These are phyloP conservation scores for Cryptomeria japonica DNA, from an alignment of 75 land plant genomes.

Conservation along the genomic window DNA sequence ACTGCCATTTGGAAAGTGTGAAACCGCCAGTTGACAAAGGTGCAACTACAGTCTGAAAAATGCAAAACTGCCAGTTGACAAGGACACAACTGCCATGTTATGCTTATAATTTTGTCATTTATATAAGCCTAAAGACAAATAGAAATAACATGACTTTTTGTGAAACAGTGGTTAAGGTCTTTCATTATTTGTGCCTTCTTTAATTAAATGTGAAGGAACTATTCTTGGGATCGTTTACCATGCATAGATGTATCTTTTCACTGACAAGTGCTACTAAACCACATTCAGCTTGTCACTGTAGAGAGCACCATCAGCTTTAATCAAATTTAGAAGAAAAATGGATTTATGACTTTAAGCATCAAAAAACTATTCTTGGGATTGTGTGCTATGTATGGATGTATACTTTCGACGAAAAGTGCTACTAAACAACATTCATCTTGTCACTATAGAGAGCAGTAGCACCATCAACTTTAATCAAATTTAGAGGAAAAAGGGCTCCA, in stretches of 20 bases:
- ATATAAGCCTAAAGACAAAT: neutral
- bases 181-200: neutral
- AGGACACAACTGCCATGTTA: no score
- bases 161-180: neutral
- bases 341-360: neutral
- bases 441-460: neutral
- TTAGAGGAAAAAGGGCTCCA: neutral
- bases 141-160: neutral
- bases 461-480: neutral
- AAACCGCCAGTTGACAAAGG: no score
- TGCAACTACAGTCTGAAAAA: no score
- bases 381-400: neutral
- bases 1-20: no score
- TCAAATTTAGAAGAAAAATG: neutral
- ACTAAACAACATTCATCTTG: neutral
- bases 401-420: neutral
- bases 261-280: neutral
- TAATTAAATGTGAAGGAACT: neutral
- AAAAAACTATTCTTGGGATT: neutral
- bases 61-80: no score
- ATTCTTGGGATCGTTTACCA: neutral
- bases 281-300: neutral
- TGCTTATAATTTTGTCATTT: neutral
- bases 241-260: neutral
- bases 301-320: neutral